Percentiles rank a stretch among this genome's conserved stretches.
phyloP scores from a whole-genome alignment of 1,284 basidiomycete species.

The Chiua sp. region DNA sequence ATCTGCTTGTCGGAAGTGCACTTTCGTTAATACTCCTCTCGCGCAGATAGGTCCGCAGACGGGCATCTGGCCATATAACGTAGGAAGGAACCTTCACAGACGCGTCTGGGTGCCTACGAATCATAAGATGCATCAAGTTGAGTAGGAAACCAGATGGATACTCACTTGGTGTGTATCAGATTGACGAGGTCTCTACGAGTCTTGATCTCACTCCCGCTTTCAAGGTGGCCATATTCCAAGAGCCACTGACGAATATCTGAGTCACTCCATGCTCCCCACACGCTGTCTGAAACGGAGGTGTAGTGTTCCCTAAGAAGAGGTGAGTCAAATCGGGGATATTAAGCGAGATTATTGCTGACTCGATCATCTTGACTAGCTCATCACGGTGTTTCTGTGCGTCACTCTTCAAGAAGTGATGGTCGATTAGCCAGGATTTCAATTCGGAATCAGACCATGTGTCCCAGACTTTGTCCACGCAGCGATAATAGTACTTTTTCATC shows the following conservation, averaged over 20 bases:
- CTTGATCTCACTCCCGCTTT: conserved; percentile 60
- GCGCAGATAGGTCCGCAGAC: conserved; percentile 83
- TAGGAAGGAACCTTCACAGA: conserved; percentile 60
- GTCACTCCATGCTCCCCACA: conserved; percentile 81
- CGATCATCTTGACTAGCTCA: conserved; percentile 76
- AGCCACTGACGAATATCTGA: conserved; percentile 81
- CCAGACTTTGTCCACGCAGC: conserved; percentile 63
- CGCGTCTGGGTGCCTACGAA: conserved; percentile 24
- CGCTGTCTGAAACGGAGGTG: conserved; percentile 64
- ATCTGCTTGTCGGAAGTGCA: conserved; percentile 64
- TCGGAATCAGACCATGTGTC: conserved; percentile 73
- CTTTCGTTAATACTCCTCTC: conserved; percentile 74
- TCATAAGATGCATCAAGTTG: not conserved
- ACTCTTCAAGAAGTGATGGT: conserved; percentile 71
- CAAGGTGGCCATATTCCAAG: conserved; percentile 72
- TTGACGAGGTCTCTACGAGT: conserved; percentile 77
- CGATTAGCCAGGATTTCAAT: conserved; percentile 72
- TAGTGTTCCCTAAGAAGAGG: conserved; percentile 70
- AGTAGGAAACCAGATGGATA: not conserved
- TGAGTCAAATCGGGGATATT: not conserved
- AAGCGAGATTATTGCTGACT: conserved; percentile 37
- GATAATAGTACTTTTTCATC: conserved; percentile 86
- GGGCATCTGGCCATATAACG: conserved; percentile 89
- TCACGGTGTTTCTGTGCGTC: conserved; percentile 75
- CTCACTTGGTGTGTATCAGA: conserved; percentile 70